Evolutionary conservation across 2,329 filamentous ascomycete species (phyloP).

Genomic region (Scorias spongiosa): DNA sequence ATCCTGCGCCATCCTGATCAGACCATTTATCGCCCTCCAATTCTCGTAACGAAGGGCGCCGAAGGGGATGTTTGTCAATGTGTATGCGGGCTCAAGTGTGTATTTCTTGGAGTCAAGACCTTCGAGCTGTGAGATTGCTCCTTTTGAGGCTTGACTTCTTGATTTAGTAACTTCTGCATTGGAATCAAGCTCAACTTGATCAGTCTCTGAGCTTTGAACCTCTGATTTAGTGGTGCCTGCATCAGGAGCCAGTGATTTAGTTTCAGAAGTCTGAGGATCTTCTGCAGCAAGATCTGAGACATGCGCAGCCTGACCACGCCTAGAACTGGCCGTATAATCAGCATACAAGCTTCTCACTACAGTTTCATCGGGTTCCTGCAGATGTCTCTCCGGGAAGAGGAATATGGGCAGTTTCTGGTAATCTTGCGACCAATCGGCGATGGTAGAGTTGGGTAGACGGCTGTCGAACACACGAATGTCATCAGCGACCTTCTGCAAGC

Average conservation of each 20-base stretch:
- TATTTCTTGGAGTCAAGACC: not conserved
- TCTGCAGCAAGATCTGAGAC: too few relatives aligned
- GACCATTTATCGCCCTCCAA: slow-evolving; percentile 32
- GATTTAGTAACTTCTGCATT: too few relatives aligned
- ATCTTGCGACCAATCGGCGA: not conserved
- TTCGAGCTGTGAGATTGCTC: not conserved
- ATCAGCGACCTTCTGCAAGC: slow-evolving; percentile 7
- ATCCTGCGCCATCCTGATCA: slow-evolving; percentile 22
- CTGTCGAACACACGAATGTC: slow-evolving; percentile 13
- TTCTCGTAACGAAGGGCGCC: slow-evolving; percentile 34
- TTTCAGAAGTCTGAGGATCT: too few relatives aligned
- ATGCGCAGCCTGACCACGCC: too few relatives aligned
- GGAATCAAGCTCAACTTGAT: not conserved
- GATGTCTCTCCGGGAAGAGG: slow-evolving; percentile 11
- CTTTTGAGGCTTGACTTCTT: not conserved
- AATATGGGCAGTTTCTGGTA: slow-evolving; percentile 22
- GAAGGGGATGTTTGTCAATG: slow-evolving; percentile 19
- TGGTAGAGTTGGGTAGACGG: slow-evolving; percentile 5
- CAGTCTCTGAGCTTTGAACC: too few relatives aligned
- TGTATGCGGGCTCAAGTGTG: not conserved
- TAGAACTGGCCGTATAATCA: slow-evolving; percentile 18
- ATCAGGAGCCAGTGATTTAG: too few relatives aligned
- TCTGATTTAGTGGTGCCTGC: too few relatives aligned
- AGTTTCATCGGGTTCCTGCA: slow-evolving; percentile 6
- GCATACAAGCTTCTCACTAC: slow-evolving; percentile 28